Percentiles rank a stretch among this genome's conserved stretches.
These are phyloP conservation scores for Pontederia paniculata DNA, from an alignment of 176 grass and related monocot genomes.

Conservation along the genomic window DNA sequence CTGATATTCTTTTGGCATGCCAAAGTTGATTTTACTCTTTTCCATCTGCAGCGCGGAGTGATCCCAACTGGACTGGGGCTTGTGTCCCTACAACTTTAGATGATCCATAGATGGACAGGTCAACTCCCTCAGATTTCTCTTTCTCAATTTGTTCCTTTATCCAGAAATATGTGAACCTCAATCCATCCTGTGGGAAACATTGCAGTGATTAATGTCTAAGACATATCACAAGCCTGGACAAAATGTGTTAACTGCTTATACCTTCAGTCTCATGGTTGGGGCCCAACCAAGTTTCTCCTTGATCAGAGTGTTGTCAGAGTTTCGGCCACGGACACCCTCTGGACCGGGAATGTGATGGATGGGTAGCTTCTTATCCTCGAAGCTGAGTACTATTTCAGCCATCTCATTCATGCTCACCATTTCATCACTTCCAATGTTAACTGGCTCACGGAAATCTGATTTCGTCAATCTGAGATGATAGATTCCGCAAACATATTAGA, in stretches of 20 bases:
- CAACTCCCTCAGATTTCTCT: conserved; percentile 35
- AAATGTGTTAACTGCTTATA: conserved; percentile 15
- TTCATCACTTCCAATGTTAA: conserved; percentile 83
- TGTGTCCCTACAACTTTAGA: conserved; percentile 70
- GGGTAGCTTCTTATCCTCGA: conserved; percentile 59
- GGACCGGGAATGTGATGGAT: conserved; percentile 86
- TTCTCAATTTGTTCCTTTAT: conserved; percentile 86
- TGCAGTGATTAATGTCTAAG: neutral
- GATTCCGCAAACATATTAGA: neutral
- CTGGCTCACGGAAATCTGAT: conserved; percentile 64
- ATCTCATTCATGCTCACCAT: conserved; percentile 94
- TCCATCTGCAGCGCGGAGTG: conserved; percentile 65
- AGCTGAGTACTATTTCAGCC: conserved; percentile 74
- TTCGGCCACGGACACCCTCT: conserved; percentile 68
- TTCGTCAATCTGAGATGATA: conserved; percentile 55
- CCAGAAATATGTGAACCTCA: conserved; percentile 83
- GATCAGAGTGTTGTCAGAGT: conserved; percentile 83
- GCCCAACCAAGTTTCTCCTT: conserved; percentile 92
- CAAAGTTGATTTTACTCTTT: conserved; percentile 36
- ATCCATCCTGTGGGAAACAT: conserved; percentile 35
- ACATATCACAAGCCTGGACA: neutral
- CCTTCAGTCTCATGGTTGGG: conserved; percentile 79
- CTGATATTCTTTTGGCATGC: no score
- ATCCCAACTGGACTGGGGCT: conserved; percentile 63
- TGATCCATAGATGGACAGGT: conserved; percentile 41